Percentiles rank a stretch among this genome's conserved stretches.
Evolutionary conservation across 768 basidiomycete species (phyloP).

Genomic region (Tricholoma matsutake): DNA sequence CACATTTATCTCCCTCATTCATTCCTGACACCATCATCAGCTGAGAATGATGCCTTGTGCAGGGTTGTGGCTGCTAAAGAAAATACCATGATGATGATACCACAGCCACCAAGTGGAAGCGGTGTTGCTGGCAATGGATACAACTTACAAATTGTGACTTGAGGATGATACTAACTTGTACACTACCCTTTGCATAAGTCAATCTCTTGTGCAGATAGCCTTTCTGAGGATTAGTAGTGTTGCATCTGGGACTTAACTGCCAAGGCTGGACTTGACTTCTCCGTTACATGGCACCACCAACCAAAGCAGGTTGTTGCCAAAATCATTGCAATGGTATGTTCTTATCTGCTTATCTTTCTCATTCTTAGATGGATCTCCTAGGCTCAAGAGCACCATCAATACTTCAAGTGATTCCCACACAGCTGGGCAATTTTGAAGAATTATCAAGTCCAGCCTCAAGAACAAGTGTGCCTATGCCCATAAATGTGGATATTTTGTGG

Average conservation of each 20-base stretch:
- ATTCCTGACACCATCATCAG: not conserved
- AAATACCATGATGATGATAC: not conserved
- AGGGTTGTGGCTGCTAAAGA: not conserved
- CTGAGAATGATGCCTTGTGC: not conserved
- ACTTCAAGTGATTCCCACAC: not conserved
- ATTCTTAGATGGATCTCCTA: not conserved
- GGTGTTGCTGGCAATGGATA: not conserved
- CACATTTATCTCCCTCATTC: not conserved
- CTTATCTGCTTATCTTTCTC: not conserved
- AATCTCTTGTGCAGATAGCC: not conserved
- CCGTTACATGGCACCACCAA: slow-evolving; percentile 2
- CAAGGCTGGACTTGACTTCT: not conserved
- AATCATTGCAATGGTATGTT: slow-evolving; percentile 2
- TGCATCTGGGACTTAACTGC: not conserved
- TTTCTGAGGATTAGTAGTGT: slow-evolving; percentile 1
- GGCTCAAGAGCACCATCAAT: not conserved
- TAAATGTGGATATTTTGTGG: not conserved
- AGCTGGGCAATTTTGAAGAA: not conserved
- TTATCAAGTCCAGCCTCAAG: slow-evolving; percentile 1
- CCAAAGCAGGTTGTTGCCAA: not conserved
- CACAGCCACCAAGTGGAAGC: not conserved
- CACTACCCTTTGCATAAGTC: not conserved
- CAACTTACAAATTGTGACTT: slow-evolving; percentile 1
- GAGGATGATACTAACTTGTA: not conserved
- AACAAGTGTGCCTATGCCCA: not conserved